Conservation (phyloP, 495 filamentous ascomycete species). For the Bacidia rubella region DNA sequence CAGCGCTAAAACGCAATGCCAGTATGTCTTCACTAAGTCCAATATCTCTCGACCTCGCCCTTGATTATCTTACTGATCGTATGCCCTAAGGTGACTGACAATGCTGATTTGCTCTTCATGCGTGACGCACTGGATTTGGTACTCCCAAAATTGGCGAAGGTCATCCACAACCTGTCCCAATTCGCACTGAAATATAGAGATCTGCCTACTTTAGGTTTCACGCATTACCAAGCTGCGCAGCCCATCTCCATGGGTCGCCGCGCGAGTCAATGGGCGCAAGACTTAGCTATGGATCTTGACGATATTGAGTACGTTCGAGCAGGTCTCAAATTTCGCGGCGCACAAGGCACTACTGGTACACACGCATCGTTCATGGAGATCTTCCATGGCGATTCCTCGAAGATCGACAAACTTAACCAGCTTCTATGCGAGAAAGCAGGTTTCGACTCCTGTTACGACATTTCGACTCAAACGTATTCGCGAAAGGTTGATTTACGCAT, state of each 20-base stretch:
- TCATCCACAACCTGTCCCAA: constrained; percentile 62
- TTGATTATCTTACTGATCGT: too few relatives aligned
- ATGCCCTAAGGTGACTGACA: constrained; percentile 49
- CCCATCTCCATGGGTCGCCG: constrained; percentile 75
- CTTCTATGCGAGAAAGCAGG: constrained; percentile 76
- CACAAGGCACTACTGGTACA: constrained; percentile 66
- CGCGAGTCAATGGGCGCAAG: constrained; percentile 73
- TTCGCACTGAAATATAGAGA: constrained; percentile 72
- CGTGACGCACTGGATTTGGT: constrained; percentile 62
- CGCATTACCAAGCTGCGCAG: constrained; percentile 66
- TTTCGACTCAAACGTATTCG: constrained; percentile 71
- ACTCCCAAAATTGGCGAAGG: constrained; percentile 71
- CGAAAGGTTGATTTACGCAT: constrained; percentile 77
- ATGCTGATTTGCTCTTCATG: constrained; percentile 77
- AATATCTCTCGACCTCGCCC: too few relatives aligned
- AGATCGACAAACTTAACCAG: constrained; percentile 59
- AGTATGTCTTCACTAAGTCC: too few relatives aligned
- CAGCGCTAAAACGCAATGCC: too few relatives aligned
- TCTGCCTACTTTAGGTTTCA: constrained; percentile 54
- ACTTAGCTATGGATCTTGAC: constrained; percentile 74
- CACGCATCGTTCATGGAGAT: constrained; percentile 53
- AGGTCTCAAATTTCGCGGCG: constrained; percentile 72
- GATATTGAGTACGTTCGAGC: constrained; percentile 63
- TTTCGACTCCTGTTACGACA: constrained; percentile 56
- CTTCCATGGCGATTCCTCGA: constrained; percentile 66